Evolutionary conservation across 1,284 basidiomycete genomes (phyloP), one percentile per base, ranked within the genome.

Genomic region (Tilletia indica): DNA sequence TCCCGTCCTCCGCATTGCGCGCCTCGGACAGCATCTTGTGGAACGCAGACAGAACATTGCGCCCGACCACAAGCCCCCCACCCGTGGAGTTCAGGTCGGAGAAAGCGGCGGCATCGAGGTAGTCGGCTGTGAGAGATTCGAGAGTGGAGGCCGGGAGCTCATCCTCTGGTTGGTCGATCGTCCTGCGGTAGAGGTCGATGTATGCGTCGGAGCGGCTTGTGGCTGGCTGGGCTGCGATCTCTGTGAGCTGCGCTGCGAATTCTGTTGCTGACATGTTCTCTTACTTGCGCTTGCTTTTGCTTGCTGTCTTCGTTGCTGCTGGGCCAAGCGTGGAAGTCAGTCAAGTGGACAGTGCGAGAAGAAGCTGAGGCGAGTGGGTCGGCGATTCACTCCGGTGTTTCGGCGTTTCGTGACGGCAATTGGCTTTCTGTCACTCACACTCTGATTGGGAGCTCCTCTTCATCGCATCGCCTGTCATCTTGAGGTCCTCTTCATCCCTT

Each of bases 11-110:
- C 39, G 42, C 4, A 25, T 19, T 16, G 2, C 49, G 69, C 6
- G 69, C 69, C 3, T 66, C 47, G 16, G 61, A 72, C n/a, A 72
- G 56, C 36, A 78, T 71, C 31, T 77, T 71, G 38, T 76, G 91
- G 70, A 94, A 89, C 82, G 93, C 92, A 21, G 91, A 88, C 39
- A 95, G 87, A 45, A 94, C 90, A 77, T 94, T 92, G 77, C 93
- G 88, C 31, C 91, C 92, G 68, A 93, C 91, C 71, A 96, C 91
- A 72, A 93, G 89, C 56, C 92, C 91, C 63, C 91, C 89, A 75
- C 80, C 78, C 0, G 73, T 73, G 2, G 77, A 73, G 63, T 81
- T 80, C 31, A 86, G 87, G 77, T 93, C 92, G 76, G 91, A 89
- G 83, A 91, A 91, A 70, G 92, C 89, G 72, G 93, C 90, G 76